phyloP scores from a whole-genome alignment of 768 basidiomycete species.

The Auricularia sp. region DNA sequence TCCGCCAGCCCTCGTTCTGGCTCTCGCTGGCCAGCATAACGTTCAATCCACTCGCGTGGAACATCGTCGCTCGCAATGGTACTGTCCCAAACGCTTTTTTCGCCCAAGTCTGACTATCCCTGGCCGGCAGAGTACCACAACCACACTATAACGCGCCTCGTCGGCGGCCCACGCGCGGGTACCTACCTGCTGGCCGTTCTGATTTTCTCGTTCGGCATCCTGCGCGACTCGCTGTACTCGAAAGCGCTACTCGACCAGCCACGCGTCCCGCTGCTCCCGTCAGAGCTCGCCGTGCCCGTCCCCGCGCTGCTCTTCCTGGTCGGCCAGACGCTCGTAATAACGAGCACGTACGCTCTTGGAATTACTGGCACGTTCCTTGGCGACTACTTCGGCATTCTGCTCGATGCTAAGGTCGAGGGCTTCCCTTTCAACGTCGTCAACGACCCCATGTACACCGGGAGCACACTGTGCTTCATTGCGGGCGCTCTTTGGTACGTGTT shows the following conservation, averaged over 20 bases:
- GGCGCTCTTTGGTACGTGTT: constrained; percentile 71
- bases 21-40: constrained; percentile 58
- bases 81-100: neutral
- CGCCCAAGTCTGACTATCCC: neutral
- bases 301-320: constrained; percentile 51
- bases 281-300: constrained; percentile 50
- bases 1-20: constrained; percentile 53
- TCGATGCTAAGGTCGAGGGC: constrained; percentile 80
- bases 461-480: constrained; percentile 81
- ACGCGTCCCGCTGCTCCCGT: constrained; percentile 48
- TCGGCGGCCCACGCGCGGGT: constrained; percentile 62
- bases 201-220: constrained; percentile 78
- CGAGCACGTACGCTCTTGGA: constrained; percentile 83
- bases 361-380: constrained; percentile 51
- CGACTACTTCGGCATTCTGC: constrained; percentile 47
- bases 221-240: constrained; percentile 83
- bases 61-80: constrained; percentile 90
- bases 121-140: constrained; percentile 55
- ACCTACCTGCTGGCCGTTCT: constrained; percentile 80
- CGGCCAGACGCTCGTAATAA: constrained; percentile 80
- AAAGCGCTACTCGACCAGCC: constrained; percentile 73
- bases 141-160: constrained; percentile 77
- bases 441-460: constrained; percentile 97
- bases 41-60: constrained; percentile 96
- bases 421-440: constrained; percentile 93